phyloP scores from a whole-genome alignment of 805 yeast genomes.

The Kregervanrija fluxuum region DNA sequence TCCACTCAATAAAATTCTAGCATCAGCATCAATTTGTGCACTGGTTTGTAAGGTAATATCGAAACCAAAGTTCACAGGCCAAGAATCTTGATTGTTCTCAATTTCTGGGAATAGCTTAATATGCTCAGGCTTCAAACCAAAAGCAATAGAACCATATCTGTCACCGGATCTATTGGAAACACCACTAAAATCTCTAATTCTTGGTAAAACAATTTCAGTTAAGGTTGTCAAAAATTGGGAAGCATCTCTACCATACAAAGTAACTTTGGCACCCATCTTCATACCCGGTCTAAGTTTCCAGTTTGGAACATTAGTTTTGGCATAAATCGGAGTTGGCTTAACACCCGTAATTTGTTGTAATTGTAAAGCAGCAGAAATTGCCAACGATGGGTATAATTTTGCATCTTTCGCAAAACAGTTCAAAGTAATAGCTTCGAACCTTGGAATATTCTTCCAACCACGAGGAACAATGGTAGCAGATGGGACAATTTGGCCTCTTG shows the following conservation, averaged over 20 bases:
- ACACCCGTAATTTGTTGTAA: conserved; percentile 92
- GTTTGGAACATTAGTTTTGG: conserved; percentile 71
- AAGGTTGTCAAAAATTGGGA: conserved; percentile 79
- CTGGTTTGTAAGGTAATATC: conserved; percentile 79
- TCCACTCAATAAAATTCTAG: conserved; percentile 76
- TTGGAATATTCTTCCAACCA: conserved; percentile 65
- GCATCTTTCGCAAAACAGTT: conserved; percentile 75
- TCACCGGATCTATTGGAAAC: conserved; percentile 75
- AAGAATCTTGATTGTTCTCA: conserved; percentile 80
- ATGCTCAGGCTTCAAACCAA: conserved; percentile 75
- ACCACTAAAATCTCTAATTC: conserved; percentile 83
- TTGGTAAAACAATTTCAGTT: conserved; percentile 88
- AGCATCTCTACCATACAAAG: conserved; percentile 72
- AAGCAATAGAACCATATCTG: conserved; percentile 73
- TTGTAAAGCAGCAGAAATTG: conserved; percentile 70
- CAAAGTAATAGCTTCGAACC: conserved; percentile 56
- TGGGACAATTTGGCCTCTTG: conserved; percentile 67
- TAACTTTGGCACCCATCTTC: conserved; percentile 85
- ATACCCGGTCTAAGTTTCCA: conserved; percentile 86
- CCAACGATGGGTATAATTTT: conserved; percentile 60
- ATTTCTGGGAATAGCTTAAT: conserved; percentile 87
- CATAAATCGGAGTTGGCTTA: conserved; percentile 66
- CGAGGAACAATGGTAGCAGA: conserved; percentile 69
- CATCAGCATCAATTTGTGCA: conserved; percentile 86
- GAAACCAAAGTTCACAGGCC: conserved; percentile 83